Base-by-base conservation (phyloP, 2,329 filamentous ascomycete species). In the Claviceps sorghi region DNA sequence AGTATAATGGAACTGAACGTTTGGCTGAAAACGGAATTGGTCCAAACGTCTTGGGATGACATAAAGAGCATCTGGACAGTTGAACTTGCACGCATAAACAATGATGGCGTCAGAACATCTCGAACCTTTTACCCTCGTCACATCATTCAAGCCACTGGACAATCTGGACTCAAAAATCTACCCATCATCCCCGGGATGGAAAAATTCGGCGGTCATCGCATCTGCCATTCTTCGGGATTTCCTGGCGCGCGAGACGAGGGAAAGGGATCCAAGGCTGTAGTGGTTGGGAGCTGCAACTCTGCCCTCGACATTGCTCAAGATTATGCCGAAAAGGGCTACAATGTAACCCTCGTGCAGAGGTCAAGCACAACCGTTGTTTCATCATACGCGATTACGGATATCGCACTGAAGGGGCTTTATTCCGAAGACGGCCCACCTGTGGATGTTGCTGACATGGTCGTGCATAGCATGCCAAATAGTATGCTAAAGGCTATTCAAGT, bases 301-400 rank as follows among this genome's bases (percentile, higher is more conserved):
- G 80, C 72, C 6, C 80, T 84, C 58, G 83, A 86, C 56, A 86
- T 86, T 52, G 77, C 80, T 0, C 82, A 85, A 53, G 80, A 86
- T 56, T 85, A 75, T 58, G 72, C 77, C 38, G 81, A 85, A 58
- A 78, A 80, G 49, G 84, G 83, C 0, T 82, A 81, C 55, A 69
- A 78, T 2, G 77, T 86, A 1, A 87, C 83, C 0, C 82, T 88
- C 64, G 73, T 88, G 0, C 84, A 88, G 64, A 75, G 84, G 3
- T 80, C 77, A 1, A 77, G 74, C 8, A 86, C 84, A 0, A 78
- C 76, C 51, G 80, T 88, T 3, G 70, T 85, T 0, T 77, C 79
- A 0, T 79, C 77, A 8, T 64, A 73, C 13, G 69, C 74, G 1
- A 72, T 79, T 6, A 67, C 72, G 2, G 70, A 79, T 0, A 72